Evolutionary conservation across 2,329 filamentous ascomycete genomes (phyloP).

Genomic region (Aspergillus fijiensis): DNA sequence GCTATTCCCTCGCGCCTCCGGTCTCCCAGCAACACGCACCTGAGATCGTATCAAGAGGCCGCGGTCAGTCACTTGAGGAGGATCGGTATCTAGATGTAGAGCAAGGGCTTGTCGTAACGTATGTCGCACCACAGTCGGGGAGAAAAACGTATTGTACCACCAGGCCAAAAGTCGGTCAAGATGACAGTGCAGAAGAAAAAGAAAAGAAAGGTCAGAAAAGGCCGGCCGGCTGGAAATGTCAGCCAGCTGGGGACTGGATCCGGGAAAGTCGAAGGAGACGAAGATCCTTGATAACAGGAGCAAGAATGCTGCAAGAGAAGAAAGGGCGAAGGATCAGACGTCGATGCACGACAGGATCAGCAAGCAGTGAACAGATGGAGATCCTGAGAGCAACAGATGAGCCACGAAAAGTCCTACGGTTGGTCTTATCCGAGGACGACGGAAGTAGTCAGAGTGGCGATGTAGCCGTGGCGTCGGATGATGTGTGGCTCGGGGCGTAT

Average conservation of each 20-base stretch:
- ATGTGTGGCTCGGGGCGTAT: not conserved
- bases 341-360: conserved; percentile 6
- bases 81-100: conserved; percentile 17
- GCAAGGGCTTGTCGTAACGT: conserved; percentile 17
- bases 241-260: conserved; percentile 23
- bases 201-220: conserved; percentile 19
- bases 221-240: conserved; percentile 19
- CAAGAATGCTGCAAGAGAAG: conserved; percentile 6
- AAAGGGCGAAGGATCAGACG: conserved; percentile 15
- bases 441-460: conserved; percentile 16
- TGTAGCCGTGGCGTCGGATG: conserved; percentile 8
- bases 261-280: conserved; percentile 14
- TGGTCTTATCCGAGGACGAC: conserved; percentile 9
- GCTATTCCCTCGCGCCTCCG: conserved; percentile 2
- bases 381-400: conserved; percentile 10
- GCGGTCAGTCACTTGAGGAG: conserved; percentile 15
- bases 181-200: conserved; percentile 24
- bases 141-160: conserved; percentile 35
- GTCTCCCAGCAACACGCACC: conserved; percentile 1
- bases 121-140: conserved; percentile 34
- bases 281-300: conserved; percentile 16
- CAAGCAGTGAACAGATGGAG: not conserved
- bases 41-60: conserved; percentile 11
- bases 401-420: conserved; percentile 11
- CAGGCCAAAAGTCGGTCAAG: conserved; percentile 39